Evolutionary conservation across 1,139 yeast species (phyloP).

Genomic region (Candida sanyaensis): DNA sequence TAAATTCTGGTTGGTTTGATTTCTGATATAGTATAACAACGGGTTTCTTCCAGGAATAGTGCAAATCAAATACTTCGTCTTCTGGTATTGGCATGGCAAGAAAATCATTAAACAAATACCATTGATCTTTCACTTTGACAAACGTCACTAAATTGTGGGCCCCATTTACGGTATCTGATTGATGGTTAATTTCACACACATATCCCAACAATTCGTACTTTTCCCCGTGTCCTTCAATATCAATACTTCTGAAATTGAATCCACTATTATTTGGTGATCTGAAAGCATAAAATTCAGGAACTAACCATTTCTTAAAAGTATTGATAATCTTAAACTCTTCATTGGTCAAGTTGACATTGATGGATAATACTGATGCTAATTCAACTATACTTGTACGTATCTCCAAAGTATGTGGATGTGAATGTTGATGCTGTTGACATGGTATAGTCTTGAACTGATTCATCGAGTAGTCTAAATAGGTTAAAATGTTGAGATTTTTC

Average conservation of each 20-base stretch:
- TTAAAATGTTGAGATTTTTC: constrained; percentile 26
- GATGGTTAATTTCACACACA: constrained; percentile 67
- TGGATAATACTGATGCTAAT: constrained; percentile 67
- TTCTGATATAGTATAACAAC: constrained; percentile 68
- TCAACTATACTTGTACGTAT: constrained; percentile 44
- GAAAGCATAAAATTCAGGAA: constrained; percentile 55
- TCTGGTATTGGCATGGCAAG: constrained; percentile 78
- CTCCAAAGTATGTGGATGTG: constrained; percentile 51
- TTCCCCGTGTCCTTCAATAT: constrained; percentile 29
- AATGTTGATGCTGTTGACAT: constrained; percentile 25
- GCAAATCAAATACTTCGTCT: constrained; percentile 70
- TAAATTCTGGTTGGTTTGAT: constrained; percentile 24
- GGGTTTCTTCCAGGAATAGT: constrained; percentile 82
- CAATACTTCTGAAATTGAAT: constrained; percentile 30
- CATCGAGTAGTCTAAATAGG: constrained; percentile 61
- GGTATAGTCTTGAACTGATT: constrained; percentile 53
- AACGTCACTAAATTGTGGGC: constrained; percentile 62
- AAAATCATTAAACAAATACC: constrained; percentile 93
- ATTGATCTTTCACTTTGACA: constrained; percentile 53
- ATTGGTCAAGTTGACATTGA: constrained; percentile 57
- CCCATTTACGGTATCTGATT: constrained; percentile 45
- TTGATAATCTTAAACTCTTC: constrained; percentile 44
- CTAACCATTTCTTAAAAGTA: constrained; percentile 56
- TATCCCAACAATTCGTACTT: constrained; percentile 66
- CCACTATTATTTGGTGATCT: constrained; percentile 18